A percentile compares a stretch with the other conserved stretches of the same genome.
phyloP scores from a whole-genome alignment of 2,329 filamentous ascomycete genomes.

The Cryphonectria carpinicola region DNA sequence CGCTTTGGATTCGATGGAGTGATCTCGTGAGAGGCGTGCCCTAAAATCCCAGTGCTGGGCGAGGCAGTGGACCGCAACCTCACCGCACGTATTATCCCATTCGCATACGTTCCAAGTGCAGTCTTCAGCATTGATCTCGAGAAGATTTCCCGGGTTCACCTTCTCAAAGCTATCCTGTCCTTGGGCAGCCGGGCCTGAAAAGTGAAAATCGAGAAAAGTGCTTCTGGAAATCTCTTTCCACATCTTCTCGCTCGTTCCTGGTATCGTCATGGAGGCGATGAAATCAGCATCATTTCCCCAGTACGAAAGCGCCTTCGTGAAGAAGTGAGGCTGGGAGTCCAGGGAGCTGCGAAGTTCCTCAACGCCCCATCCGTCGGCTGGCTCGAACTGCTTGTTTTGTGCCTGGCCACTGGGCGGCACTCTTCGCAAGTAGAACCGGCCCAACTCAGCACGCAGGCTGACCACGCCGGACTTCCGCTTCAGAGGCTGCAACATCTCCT shows the following conservation, averaged over 20 bases:
- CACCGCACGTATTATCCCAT: conserved; percentile 23
- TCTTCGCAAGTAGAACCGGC: conserved; percentile 35
- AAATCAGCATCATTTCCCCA: conserved; percentile 33
- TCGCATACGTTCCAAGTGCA: conserved; percentile 35
- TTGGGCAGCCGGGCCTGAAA: conserved; percentile 23
- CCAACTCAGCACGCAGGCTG: conserved; percentile 36
- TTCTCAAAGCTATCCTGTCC: background rate
- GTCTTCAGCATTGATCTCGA: conserved; percentile 32
- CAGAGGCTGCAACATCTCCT: conserved; percentile 17
- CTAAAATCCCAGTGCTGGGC: conserved; percentile 39
- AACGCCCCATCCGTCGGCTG: conserved; percentile 34
- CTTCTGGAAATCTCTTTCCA: conserved; percentile 26
- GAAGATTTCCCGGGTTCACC: conserved; percentile 25
- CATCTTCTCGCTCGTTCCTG: conserved; percentile 16
- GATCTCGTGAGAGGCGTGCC: conserved; percentile 32
- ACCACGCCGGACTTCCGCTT: conserved; percentile 23
- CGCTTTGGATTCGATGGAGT: conserved; percentile 29
- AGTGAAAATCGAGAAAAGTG: conserved; percentile 31
- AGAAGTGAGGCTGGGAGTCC: conserved; percentile 32
- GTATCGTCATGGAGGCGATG: conserved; percentile 27
- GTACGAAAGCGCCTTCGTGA: conserved; percentile 37
- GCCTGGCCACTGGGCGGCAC: conserved; percentile 32
- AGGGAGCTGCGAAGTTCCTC: conserved; percentile 28
- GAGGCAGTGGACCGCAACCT: conserved; percentile 38
- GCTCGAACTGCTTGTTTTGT: conserved; percentile 30